These are phyloP conservation scores for Penicillium corylophilum DNA, from an alignment of 2,329 filamentous ascomycete species.

Conservation along the genomic window DNA sequence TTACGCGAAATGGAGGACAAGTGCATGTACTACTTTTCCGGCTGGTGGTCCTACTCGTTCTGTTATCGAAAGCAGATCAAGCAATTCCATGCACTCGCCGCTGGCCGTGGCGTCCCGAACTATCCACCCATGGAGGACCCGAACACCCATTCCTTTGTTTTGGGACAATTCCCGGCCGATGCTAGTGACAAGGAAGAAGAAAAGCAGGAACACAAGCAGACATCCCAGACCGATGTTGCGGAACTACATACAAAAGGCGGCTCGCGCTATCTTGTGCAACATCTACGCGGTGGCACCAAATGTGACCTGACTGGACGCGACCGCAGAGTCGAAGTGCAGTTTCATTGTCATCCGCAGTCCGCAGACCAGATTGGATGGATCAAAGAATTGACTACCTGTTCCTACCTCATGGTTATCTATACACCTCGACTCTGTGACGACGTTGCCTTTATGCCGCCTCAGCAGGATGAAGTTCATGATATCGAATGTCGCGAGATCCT, in stretches of 20 bases:
- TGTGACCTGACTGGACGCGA: slow-evolving; percentile 83
- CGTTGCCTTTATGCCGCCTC: slow-evolving; percentile 78
- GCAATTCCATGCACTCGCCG: slow-evolving; percentile 83
- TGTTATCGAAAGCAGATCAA: slow-evolving; percentile 85
- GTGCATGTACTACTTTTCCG: slow-evolving; percentile 80
- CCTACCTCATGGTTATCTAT: slow-evolving; percentile 90
- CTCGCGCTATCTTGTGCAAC: slow-evolving; percentile 81
- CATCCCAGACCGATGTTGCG: slow-evolving; percentile 47
- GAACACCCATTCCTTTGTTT: slow-evolving; percentile 70
- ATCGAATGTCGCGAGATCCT: slow-evolving; percentile 76
- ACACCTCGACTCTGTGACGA: slow-evolving; percentile 86
- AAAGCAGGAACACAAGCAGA: slow-evolving; percentile 24
- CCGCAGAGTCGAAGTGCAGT: slow-evolving; percentile 77
- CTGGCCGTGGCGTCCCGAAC: slow-evolving; percentile 63
- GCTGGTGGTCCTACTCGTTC: slow-evolving; percentile 96
- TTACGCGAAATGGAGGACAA: slow-evolving; percentile 72
- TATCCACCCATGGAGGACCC: slow-evolving; percentile 76
- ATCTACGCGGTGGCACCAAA: slow-evolving; percentile 72
- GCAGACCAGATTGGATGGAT: slow-evolving; percentile 83
- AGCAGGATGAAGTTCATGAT: slow-evolving; percentile 71
- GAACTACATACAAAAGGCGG: slow-evolving; percentile 80
- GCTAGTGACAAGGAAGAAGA: slow-evolving; percentile 33
- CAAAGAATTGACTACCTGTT: slow-evolving; percentile 87
- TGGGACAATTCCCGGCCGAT: slow-evolving; percentile 59
- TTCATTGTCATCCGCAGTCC: slow-evolving; percentile 74